Conservation (phyloP, 805 yeast species). For the Starmera dryadoides region DNA sequence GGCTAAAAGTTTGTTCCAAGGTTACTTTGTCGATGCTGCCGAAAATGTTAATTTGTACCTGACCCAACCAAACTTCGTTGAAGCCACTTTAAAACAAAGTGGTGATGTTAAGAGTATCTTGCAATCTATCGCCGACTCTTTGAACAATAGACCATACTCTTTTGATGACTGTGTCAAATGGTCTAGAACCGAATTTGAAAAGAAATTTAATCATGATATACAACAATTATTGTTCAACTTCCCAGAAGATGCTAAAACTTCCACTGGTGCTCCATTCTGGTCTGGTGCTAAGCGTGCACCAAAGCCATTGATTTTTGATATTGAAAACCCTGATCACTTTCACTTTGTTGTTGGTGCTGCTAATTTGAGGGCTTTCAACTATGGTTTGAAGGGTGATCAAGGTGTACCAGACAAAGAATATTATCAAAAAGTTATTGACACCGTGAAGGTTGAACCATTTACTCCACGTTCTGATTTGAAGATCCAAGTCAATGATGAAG, state of each 20-base stretch:
- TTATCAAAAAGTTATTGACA: constrained; percentile 48
- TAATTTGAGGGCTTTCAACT: constrained; percentile 81
- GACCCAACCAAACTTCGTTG: constrained; percentile 88
- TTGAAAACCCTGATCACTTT: constrained; percentile 68
- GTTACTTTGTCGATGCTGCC: constrained; percentile 83
- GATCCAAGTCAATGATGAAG: constrained; percentile 81
- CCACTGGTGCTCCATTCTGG: constrained; percentile 94
- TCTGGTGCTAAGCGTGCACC: constrained; percentile 98
- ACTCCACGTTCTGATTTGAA: constrained; percentile 66
- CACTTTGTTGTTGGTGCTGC: constrained; percentile 87
- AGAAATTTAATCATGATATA: constrained; percentile 78
- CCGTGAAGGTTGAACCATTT: constrained; percentile 53
- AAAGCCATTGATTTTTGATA: constrained; percentile 70
- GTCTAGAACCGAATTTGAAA: constrained; percentile 89
- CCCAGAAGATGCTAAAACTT: constrained; percentile 89
- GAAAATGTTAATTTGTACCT: constrained; percentile 89
- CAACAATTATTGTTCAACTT: constrained; percentile 87
- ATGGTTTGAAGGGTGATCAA: constrained; percentile 75
- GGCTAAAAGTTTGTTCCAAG: constrained; percentile 95
- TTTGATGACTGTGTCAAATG: constrained; percentile 93
- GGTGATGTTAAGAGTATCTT: constrained; percentile 86
- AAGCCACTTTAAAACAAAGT: constrained; percentile 82
- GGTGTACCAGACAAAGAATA: constrained; percentile 38
- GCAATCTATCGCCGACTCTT: constrained; percentile 69
- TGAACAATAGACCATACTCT: constrained; percentile 75